A percentile compares a stretch with the other conserved stretches of the same genome.
Conservation (phyloP, 805 yeast species). For the Blastobotrys attinorum region DNA sequence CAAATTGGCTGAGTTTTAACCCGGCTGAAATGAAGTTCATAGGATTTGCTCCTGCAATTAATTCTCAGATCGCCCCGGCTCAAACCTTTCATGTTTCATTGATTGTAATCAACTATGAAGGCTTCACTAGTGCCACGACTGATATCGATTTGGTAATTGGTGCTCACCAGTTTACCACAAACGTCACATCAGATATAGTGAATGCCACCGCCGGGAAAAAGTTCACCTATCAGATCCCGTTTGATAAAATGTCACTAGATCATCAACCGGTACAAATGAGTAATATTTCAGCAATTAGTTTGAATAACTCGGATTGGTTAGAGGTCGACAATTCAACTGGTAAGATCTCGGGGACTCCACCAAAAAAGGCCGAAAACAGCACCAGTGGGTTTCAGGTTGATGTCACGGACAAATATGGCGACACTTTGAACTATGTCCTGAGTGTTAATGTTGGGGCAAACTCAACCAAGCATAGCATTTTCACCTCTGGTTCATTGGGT, state of each 20-base stretch:
- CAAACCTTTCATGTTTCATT: conserved; percentile 58
- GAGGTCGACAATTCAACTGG: conserved; percentile 48
- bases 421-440: conserved; percentile 25
- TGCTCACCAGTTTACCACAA: conserved; percentile 74
- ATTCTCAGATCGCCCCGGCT: conserved; percentile 85
- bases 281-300: conserved; percentile 48
- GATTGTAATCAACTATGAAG: conserved; percentile 71
- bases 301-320: conserved; percentile 64
- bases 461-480: conserved; percentile 22
- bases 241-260: conserved; percentile 58
- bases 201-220: conserved; percentile 60
- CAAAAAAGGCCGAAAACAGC: conserved; percentile 36
- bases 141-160: conserved; percentile 73
- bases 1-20: conserved; percentile 81
- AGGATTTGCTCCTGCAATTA: conserved; percentile 84
- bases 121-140: conserved; percentile 64
- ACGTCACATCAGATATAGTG: conserved; percentile 48
- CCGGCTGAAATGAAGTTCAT: conserved; percentile 52
- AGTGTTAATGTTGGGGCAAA: conserved; percentile 16
- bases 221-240: conserved; percentile 53
- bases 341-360: conserved; percentile 64
- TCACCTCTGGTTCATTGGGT: conserved; percentile 41
- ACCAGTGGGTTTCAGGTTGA: conserved; percentile 31
- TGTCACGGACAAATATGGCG: conserved; percentile 33
- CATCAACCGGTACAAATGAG: conserved; percentile 37